Base-by-base conservation (phyloP, 73 alveolate genomes). In the Paramecium sonneborni region DNA sequence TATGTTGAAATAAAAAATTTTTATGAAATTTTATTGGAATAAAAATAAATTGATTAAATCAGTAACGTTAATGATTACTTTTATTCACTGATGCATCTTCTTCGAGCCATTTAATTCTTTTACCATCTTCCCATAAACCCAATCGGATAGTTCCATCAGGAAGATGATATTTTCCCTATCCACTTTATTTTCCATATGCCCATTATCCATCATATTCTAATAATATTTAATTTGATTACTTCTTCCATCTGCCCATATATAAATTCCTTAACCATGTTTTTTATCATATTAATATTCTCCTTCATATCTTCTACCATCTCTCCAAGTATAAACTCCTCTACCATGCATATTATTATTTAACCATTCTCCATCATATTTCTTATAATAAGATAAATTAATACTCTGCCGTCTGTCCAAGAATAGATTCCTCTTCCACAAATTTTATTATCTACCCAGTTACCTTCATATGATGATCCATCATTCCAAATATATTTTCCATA, bases 261-360 rank as follows among this genome's bases (percentile, higher is more conserved):
- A 97, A 48, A 95, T 91, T 21, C 99, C 99, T 90, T 91, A 95
- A 10, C 99, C 99, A 58, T 94, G 96, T 95, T 98, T 97, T 91
- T 93, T 95, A 88, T 98, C 99, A 92, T 82, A 92, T 86, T 93
- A 57, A 93, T 97, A 98, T 88, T 97, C 98, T 9, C 99, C 99
- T 82, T 95, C 97, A 95, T 97, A 98, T 79, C 93, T 95, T 68
- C 99, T 95, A 20, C 99, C 99, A 95, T 98, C 99, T 56, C 94
- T 97, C 99, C 99, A 98, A 30, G 95, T 86, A 82, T 95, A 98
- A 46, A 94, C 92, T 10, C 99, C 99, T 86, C 92, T 85, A 9
- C 99, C 99, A 44, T 97, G 98, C 96, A 97, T 94, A 23, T 79
- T 92, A 24, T 85, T 85, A 79, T 92, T 92, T 52, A 92, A 55